Evolutionary conservation across 2,329 filamentous ascomycete species (phyloP).

Genomic region (Trichoderma koningiopsis): DNA sequence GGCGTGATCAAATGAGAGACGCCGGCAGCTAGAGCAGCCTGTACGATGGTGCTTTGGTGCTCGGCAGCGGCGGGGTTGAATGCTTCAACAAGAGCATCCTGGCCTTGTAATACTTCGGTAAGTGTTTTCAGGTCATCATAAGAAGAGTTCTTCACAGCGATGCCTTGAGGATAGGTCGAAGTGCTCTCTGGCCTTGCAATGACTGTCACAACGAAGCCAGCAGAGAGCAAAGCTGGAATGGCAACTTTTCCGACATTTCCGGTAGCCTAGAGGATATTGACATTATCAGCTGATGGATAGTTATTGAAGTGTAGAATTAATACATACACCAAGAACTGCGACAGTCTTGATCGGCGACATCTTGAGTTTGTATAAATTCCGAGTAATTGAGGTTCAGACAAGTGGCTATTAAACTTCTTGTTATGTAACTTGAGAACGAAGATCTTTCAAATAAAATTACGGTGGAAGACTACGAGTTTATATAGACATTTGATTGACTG

Average conservation of each 20-base stretch:
- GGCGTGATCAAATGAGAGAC: conserved; percentile 31
- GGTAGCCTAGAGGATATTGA: not conserved
- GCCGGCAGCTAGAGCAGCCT: conserved; percentile 28
- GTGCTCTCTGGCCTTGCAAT: conserved; percentile 18
- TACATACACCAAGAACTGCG: conserved; percentile 10
- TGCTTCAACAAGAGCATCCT: conserved; percentile 30
- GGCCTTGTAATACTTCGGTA: conserved; percentile 7
- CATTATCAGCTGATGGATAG: not conserved
- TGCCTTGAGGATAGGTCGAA: not conserved
- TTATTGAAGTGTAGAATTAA: not conserved
- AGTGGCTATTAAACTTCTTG: not conserved
- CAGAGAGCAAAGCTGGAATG: conserved; percentile 4
- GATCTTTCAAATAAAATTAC: not conserved
- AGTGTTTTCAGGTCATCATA: conserved; percentile 6
- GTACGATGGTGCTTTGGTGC: conserved; percentile 29
- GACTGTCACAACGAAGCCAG: conserved; percentile 12
- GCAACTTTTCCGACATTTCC: conserved; percentile 17
- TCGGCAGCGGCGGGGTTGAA: conserved; percentile 31
- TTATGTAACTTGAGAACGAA: not conserved
- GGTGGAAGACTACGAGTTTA: not conserved
- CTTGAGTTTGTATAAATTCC: not conserved
- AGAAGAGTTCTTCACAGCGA: not conserved
- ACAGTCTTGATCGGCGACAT: conserved; percentile 4
- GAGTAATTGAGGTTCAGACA: not conserved
- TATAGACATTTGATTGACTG: not conserved